Evolutionary conservation across 2,329 filamentous ascomycete species (phyloP), one percentile per base, ranked within the genome.

Genomic region (Trichophyton benhamiae): DNA sequence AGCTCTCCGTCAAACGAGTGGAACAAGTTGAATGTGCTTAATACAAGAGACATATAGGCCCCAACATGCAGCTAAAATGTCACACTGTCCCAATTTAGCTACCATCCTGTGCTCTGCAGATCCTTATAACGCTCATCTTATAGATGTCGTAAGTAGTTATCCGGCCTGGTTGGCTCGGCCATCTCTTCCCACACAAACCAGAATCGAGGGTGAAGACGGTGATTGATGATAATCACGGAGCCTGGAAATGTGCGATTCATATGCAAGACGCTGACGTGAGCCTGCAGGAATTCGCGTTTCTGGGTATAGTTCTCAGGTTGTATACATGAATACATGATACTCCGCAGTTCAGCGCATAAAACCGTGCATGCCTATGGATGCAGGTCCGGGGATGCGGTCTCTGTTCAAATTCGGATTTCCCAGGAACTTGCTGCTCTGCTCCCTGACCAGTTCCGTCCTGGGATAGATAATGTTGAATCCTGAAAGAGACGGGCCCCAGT

Each of bases 241-340:
- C 30, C n/a, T 38, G 27, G 25, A 36, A 44, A 15, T 33, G 52
- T 55, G 52, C 27, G 27, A 55, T 55, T 36, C 15, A n/a, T 53
- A 30, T 53, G 49, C 49, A 53, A 27, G 49, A n/a, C 11, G 13
- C n/a, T 27, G 3, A 20, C 13, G n/a, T 36, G n/a, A 38, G 25
- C 30, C n/a, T 55, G 27, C 9, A 33, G 27, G 33, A 38, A 55
- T 9, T 9, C 9, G 52, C 6, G 52, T 55, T 55, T 55, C 52
- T n/a, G 9, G 13, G 8, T 36, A n/a, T 55, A 27, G 17, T 55
- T 55, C 30, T 55, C 52, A 55, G 17, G 52, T 55, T 55, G 52
- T 55, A 55, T 55, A 55, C 52, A 55, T 36, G 33, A 55, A 55
- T 55, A 55, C 52, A 55, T 36, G 33, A 55, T n/a, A 11, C 41